These are phyloP conservation scores for Elsinoe perseae DNA, from an alignment of 2,329 filamentous ascomycete genomes.

Conservation along the genomic window DNA sequence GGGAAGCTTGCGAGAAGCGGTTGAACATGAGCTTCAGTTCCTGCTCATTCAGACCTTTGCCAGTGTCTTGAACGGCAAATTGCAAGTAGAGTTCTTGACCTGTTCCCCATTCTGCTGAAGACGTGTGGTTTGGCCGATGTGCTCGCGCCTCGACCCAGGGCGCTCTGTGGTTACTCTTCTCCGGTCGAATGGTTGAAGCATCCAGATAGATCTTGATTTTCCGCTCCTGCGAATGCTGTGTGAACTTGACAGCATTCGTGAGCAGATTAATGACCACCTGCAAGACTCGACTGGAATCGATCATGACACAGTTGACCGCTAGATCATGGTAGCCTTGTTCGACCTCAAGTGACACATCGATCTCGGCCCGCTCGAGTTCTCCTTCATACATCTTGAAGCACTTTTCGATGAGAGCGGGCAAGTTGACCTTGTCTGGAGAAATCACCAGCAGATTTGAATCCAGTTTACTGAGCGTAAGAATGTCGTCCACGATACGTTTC, in stretches of 20 bases:
- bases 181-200: slow-evolving; percentile 29
- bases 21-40: slow-evolving; percentile 50
- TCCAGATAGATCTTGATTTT: slow-evolving; percentile 34
- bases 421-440: slow-evolving; percentile 34
- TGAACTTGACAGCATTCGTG: slow-evolving; percentile 44
- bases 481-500: slow-evolving; percentile 41
- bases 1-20: slow-evolving; percentile 59
- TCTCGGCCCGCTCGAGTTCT: slow-evolving; percentile 31
- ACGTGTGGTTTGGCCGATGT: slow-evolving; percentile 20
- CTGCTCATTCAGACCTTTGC: slow-evolving; percentile 29
- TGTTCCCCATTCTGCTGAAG: slow-evolving; percentile 30
- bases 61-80: slow-evolving; percentile 32
- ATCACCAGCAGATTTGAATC: slow-evolving; percentile 32
- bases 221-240: slow-evolving; percentile 30
- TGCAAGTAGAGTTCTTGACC: slow-evolving; percentile 33
- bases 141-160: slow-evolving; percentile 27
- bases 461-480: slow-evolving; percentile 38
- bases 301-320: slow-evolving; percentile 30
- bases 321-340: slow-evolving; percentile 33
- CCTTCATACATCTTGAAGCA: slow-evolving; percentile 34
- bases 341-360: slow-evolving; percentile 27
- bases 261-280: slow-evolving; percentile 39
- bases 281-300: slow-evolving; percentile 38
- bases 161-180: slow-evolving; percentile 28
- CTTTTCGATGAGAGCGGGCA: slow-evolving; percentile 30